Evolutionary conservation across 164 flowering plant genomes (phyloP), one percentile per base, ranked within the genome.

Genomic region (Protea cynaroides): DNA sequence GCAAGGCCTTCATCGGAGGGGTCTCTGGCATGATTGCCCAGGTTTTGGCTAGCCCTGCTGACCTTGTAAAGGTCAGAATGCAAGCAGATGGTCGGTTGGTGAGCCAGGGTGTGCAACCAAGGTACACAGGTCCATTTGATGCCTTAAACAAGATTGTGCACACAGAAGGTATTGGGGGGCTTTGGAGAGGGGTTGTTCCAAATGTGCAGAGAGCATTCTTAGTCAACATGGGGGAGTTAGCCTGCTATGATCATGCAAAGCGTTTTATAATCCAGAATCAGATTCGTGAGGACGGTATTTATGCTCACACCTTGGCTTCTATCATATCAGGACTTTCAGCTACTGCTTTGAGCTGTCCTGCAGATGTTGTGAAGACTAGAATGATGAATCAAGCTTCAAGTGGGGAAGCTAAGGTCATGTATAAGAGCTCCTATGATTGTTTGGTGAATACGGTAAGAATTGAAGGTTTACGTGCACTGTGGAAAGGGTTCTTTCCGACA

Each of bases 401-500:
- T 50, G 69, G 76, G 58, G 80, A 72, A 21, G 71, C 72, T 23
- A 71, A 69, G 55, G 50, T 67, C 13, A 65, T 71, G 51, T 92
- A 89, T 57, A 82, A 50, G 43, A 89, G 76, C 62, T 89, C 96
- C 62, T 84, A 62, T 70, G 90, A 89, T 73, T 89, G 96, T 68
- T 75, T 92, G 68, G 80, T 85, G 59, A 87, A 82, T 76, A 92
- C 95, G 24, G 81, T 83, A 51, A 85, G 69, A 70, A 44, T 70
- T 58, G 98, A 90, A 82, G 98, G 98, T 47, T 53, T 85, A 8
- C 70, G 64, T 63, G 93, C 96, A 36, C 56, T 89, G 65, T 89
- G 96, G 95, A 92, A 88, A 68, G 98, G 98, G 3, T 92, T 92
- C 77, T 79, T 92, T 62, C 98, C 98, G 57, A 92, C 96, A 46